Evolutionary conservation across 78 protist genomes (phyloP).

Genomic region (Dictyostelium intermedium): DNA sequence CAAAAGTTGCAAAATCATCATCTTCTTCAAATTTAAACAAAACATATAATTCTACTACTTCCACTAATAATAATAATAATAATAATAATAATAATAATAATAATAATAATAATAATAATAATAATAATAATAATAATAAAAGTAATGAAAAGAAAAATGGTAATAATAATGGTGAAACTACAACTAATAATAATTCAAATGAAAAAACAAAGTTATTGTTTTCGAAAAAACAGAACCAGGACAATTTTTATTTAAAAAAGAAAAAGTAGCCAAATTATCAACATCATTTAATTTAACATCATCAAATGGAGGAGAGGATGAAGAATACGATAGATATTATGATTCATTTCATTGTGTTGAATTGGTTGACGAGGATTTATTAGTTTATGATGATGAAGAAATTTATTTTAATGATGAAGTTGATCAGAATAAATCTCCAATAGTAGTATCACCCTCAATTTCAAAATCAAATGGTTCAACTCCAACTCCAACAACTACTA

Average conservation of each 20-base stretch:
- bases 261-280: slow-evolving; percentile 13
- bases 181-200: not conserved
- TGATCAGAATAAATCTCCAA: not conserved
- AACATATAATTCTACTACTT: not conserved
- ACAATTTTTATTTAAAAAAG: slow-evolving; percentile 20
- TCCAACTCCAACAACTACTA: not conserved
- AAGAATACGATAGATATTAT: not conserved
- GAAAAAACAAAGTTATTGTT: slow-evolving; percentile 16
- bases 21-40: not conserved
- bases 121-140: too few relatives aligned
- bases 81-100: too few relatives aligned
- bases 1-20: not conserved
- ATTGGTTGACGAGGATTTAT: not conserved
- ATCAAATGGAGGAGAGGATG: not conserved
- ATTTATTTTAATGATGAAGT: not conserved
- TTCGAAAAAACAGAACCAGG: slow-evolving; percentile 21
- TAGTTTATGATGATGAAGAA: not conserved
- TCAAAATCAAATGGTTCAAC: not conserved
- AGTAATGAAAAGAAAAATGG: not conserved
- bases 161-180: not conserved
- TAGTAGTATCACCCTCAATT: not conserved
- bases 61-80: not conserved
- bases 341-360: not conserved
- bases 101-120: too few relatives aligned
- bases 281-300: not conserved